Percentiles rank a stretch among this genome's conserved stretches.
These are phyloP conservation scores for Petunia secreta DNA, from an alignment of 257 asterid genomes.

Conservation along the genomic window DNA sequence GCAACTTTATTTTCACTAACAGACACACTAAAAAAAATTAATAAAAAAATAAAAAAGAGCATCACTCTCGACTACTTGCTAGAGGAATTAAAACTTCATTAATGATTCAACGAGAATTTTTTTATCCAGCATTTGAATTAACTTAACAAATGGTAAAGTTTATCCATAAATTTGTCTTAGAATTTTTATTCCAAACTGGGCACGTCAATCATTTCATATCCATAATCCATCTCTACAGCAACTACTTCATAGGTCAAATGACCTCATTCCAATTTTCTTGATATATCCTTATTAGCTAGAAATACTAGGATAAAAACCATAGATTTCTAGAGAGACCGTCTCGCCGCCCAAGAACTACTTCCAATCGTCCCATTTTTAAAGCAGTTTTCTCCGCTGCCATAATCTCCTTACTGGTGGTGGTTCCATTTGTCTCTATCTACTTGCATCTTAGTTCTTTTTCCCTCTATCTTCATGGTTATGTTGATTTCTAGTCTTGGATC, in stretches of 20 bases:
- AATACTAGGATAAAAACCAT: neutral
- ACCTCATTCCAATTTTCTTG: neutral
- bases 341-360: neutral
- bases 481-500: neutral
- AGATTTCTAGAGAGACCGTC: neutral
- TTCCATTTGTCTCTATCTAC: neutral
- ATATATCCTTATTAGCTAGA: neutral
- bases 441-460: neutral
- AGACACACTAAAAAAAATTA: slow-evolving; percentile 3
- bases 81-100: slow-evolving; percentile 11
- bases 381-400: neutral
- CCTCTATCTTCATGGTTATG: neutral
- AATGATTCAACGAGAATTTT: neutral
- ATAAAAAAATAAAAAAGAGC: neutral
- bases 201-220: neutral
- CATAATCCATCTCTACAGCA: slow-evolving; percentile 1
- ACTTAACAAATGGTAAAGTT: neutral
- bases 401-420: neutral
- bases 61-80: neutral
- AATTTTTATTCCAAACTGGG: neutral
- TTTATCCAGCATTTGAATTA: neutral
- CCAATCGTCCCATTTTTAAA: neutral
- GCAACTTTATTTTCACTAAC: too few relatives aligned
- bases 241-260: neutral
- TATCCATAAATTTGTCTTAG: neutral